Conservation (phyloP, 108 stramenopile genomes). For the Pseudonitzschia delicatissima region DNA sequence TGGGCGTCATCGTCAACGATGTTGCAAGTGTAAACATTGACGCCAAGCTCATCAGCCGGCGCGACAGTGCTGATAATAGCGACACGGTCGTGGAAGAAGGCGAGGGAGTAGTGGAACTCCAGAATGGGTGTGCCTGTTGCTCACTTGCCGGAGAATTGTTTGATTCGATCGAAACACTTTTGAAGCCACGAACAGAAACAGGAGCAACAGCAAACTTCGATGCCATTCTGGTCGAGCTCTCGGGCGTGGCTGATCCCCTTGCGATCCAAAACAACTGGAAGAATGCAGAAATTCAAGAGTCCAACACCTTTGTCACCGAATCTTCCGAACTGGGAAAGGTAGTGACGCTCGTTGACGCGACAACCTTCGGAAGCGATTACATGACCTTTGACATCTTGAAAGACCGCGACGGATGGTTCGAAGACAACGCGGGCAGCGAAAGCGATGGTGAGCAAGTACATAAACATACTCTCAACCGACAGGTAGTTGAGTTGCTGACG, state of each 20-base stretch:
- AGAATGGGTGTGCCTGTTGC: slow-evolving; percentile 92
- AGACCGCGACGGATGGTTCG: not conserved
- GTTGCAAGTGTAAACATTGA: slow-evolving; percentile 97
- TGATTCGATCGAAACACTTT: slow-evolving; percentile 60
- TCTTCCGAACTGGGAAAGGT: slow-evolving; percentile 80
- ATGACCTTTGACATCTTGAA: slow-evolving; percentile 26
- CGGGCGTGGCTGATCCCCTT: slow-evolving; percentile 92
- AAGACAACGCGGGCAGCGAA: slow-evolving; percentile 22
- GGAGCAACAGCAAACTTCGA: slow-evolving; percentile 28
- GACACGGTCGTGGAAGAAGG: not conserved
- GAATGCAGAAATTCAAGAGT: slow-evolving; percentile 66
- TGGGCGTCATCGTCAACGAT: slow-evolving; percentile 97
- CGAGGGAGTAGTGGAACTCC: slow-evolving; percentile 62
- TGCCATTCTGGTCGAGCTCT: slow-evolving; percentile 91
- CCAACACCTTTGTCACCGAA: slow-evolving; percentile 79
- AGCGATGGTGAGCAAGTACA: not conserved
- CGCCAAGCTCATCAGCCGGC: slow-evolving; percentile 51
- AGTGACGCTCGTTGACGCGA: slow-evolving; percentile 87
- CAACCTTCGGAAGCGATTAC: slow-evolving; percentile 51
- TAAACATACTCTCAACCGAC: not conserved
- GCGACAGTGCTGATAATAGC: not conserved
- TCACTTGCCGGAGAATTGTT: slow-evolving; percentile 86
- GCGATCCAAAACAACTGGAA: slow-evolving; percentile 84
- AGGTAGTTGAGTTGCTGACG: slow-evolving; percentile 72
- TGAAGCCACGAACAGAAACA: slow-evolving; percentile 32